Evolutionary conservation across 83 land plant genomes (phyloP), one percentile per base, ranked within the genome.

Genomic region (Larix sibirica): DNA sequence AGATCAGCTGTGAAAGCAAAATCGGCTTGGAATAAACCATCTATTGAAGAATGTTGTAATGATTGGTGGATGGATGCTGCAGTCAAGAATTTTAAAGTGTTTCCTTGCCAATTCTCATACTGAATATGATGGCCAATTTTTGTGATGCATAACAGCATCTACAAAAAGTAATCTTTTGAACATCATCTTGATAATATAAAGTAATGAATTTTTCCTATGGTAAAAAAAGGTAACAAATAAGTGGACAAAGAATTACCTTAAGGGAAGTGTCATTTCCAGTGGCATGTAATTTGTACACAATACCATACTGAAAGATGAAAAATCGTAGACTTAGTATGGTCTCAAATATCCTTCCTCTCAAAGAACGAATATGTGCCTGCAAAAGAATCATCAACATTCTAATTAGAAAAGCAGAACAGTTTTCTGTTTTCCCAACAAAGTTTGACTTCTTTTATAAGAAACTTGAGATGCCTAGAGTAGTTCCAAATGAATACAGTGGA

Each of bases 301-400:
- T 88, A 16, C 99, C 99, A 86, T 96, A 97, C 79, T 97, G 99
- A 81, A 97, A 94, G 47, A 97, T 83, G 42, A 97, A 89, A 83
- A 97, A 97, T 31, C 99, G 90, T 64, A 96, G 81, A 81, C 98
- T 96, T 44, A 97, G 83, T 20, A 97, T 87, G 40, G 95, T 95
- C 82, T 97, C 99, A 84, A 94, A 85, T 61, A 96, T 89, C 10
- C 94, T 92, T 28, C 97, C 97, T 83, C 98, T 81, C 17, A 89
- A 42, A 2, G 98, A 87, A 38, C 90, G 95, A 31, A 97, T 95
- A 82, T 97, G 99, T 50, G 73, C 87, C 99, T 97, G 95, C 77
- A 80, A 58, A 85, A 73, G 21, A 42, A 36, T 20, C 56, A 38
- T 12, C 9, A 42, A 42, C 38, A 8, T 26, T 64, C 62, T 63